Percentiles rank a stretch among this genome's conserved stretches.
phyloP scores from a whole-genome alignment of 495 filamentous ascomycete species.

The Annulohypoxylon nitens region DNA sequence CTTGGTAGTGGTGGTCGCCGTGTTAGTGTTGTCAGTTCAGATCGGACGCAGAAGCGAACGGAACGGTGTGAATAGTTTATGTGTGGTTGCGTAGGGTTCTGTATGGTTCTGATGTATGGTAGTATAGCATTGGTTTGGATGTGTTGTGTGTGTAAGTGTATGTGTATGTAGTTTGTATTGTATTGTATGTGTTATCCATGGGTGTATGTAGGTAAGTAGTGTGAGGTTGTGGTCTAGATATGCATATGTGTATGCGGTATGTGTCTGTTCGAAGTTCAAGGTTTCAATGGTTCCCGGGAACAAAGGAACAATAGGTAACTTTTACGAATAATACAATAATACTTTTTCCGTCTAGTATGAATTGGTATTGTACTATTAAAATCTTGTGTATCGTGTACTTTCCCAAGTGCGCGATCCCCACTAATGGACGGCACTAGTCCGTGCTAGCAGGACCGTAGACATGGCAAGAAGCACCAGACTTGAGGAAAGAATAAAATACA shows the following conservation, averaged over 20 bases:
- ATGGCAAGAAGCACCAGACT: conserved; percentile 8
- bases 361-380: background rate
- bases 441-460: background rate
- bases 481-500: background rate
- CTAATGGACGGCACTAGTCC: conserved; percentile 18
- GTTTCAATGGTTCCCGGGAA: conserved; percentile 16
- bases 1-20: conserved; percentile 33
- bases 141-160: conserved; percentile 5
- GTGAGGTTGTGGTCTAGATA: conserved; percentile 6
- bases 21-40: conserved; percentile 43
- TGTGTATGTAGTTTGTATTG: background rate
- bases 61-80: conserved; percentile 19
- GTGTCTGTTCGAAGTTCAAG: conserved; percentile 29
- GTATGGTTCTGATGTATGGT: conserved; percentile 7
- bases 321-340: background rate
- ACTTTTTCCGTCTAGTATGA: background rate
- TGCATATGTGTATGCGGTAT: conserved; percentile 15
- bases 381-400: background rate
- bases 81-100: conserved; percentile 13
- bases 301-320: background rate
- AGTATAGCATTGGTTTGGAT: background rate
- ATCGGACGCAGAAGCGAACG: conserved; percentile 47
- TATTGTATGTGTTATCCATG: background rate
- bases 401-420: background rate
- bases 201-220: background rate